Evolutionary conservation across 2,329 filamentous ascomycete genomes (phyloP).

Genomic region (Basipetospora chlamydospora): DNA sequence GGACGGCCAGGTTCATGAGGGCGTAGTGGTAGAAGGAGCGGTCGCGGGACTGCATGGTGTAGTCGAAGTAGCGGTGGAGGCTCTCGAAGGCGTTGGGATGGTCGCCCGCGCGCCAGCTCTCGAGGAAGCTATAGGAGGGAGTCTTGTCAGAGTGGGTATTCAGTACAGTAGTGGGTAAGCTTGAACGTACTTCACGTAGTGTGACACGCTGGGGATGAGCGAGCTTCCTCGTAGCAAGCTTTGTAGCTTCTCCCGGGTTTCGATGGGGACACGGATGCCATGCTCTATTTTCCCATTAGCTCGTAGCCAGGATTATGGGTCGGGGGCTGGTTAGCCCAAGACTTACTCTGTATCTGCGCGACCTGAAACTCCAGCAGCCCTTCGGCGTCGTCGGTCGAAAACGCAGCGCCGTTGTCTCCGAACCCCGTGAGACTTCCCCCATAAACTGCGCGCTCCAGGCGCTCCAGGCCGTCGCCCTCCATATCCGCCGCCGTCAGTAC

Average conservation of each 20-base stretch:
- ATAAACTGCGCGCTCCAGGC: conserved; percentile 32
- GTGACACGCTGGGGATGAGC: conserved; percentile 55
- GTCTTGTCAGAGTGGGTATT: not conserved
- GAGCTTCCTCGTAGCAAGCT: conserved; percentile 52
- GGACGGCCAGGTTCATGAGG: conserved; percentile 77
- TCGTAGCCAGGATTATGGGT: no score
- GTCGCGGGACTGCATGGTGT: conserved; percentile 76
- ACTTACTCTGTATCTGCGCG: conserved; percentile 66
- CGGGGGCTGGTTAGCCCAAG: conserved; percentile 6
- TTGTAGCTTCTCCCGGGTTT: conserved; percentile 57
- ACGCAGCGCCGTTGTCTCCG: conserved; percentile 24
- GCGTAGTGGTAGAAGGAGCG: conserved; percentile 89
- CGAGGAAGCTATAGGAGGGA: conserved; percentile 56
- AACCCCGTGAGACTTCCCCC: conserved; percentile 36
- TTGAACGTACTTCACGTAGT: conserved; percentile 50
- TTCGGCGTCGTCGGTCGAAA: conserved; percentile 70
- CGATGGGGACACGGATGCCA: conserved; percentile 62
- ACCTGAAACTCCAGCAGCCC: conserved; percentile 77
- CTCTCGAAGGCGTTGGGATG: conserved; percentile 82
- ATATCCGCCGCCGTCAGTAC: conserved; percentile 35
- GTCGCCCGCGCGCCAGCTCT: conserved; percentile 83
- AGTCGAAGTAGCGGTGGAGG: conserved; percentile 91
- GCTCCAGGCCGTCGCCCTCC: conserved; percentile 32
- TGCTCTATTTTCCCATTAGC: no score
- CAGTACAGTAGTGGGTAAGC: no score